Evolutionary conservation across 768 basidiomycete genomes (phyloP), one percentile per base, ranked within the genome.

Genomic region (Boletus subparvulus): DNA sequence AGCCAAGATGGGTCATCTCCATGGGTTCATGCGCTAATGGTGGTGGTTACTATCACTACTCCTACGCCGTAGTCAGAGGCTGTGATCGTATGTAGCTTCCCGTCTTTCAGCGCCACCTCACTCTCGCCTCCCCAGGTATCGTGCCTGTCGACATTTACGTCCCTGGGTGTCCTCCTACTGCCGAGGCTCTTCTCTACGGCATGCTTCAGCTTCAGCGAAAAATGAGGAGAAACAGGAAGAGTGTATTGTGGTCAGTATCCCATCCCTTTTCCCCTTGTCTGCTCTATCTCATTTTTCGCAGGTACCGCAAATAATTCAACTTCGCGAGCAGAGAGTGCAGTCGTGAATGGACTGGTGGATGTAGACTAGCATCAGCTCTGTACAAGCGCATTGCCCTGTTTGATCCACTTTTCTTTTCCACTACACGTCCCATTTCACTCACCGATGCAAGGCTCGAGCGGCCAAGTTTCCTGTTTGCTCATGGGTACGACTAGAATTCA

Each of bases 21-120:
- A 98, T 99, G 97, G 97, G 97, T 45, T 98, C 96, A 6, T 99
- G 97, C 73, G 97, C 97, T 17, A 98, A 98, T 72, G 97, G 97
- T 32, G 94, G 94, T 54, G 94, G 94, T 16, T 95, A 94, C 78
- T 94, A 95, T 73, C 94, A 96, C 76, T 97, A 98, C 74, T 97
- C 96, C 28, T 99, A 99, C 75, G 94, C 95, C 30, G 97, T 99
- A 59, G 97, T 98, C 37, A 87, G 97, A 46, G 97, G 97, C 16
- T 98, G 96, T 72, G 97, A 99, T 78, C 86, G 97, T 90, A 71
- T 56, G 89, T 75, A 32, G 11, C 72, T 37, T 50, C n/a, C 48
- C 50, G 3, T 46, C 33, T 41, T 53, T 58, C 26, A 11, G 19
- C 39, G 47, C 42, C 59, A 43, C 53, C 57, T 69, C 50, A 55